phyloP scores from a whole-genome alignment of 2,329 filamentous ascomycete species.

The Xylariaceae sp. region DNA sequence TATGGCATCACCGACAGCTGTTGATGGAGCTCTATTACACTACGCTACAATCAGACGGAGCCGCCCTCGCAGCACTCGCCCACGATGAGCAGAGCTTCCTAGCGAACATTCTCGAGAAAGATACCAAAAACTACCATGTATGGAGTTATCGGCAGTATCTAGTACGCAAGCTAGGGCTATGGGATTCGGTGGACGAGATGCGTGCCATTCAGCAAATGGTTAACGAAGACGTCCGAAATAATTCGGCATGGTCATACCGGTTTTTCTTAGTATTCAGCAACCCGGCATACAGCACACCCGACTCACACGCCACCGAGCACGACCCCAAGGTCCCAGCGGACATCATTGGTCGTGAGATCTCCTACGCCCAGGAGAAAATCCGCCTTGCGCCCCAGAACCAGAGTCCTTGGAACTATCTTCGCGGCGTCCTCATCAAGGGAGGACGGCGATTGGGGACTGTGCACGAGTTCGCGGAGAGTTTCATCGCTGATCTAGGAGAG shows the following conservation, averaged over 20 bases:
- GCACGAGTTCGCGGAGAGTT: constrained; percentile 57
- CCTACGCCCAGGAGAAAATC: constrained; percentile 77
- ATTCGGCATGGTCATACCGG: constrained; percentile 96
- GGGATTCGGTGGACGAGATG: constrained; percentile 64
- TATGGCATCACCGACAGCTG: constrained; percentile 82
- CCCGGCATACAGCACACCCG: constrained; percentile 57
- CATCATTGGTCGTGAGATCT: constrained; percentile 76
- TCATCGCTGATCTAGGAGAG: constrained; percentile 56
- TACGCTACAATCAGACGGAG: constrained; percentile 52
- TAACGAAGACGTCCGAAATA: constrained; percentile 85
- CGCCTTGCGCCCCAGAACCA: constrained; percentile 87
- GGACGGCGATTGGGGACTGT: constrained; percentile 56
- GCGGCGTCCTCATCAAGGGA: constrained; percentile 75
- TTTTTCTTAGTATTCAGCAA: constrained; percentile 88
- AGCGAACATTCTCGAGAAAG: constrained; percentile 77
- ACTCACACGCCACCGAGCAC: constrained; percentile 55
- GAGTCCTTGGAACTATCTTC: constrained; percentile 91
- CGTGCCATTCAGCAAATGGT: constrained; percentile 75
- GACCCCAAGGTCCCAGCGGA: constrained; percentile 65
- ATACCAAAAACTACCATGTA: constrained; percentile 98
- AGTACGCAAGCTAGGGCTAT: constrained; percentile 68
- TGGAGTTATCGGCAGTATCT: constrained; percentile 91
- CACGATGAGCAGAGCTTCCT: constrained; percentile 78
- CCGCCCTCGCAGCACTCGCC: constrained; percentile 59
- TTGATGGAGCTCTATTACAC: constrained; percentile 65